Percentiles rank a stretch among this genome's conserved stretches.
phyloP scores from a whole-genome alignment of 1,284 basidiomycete species.

The Cutaneotrichosporon sp. region DNA sequence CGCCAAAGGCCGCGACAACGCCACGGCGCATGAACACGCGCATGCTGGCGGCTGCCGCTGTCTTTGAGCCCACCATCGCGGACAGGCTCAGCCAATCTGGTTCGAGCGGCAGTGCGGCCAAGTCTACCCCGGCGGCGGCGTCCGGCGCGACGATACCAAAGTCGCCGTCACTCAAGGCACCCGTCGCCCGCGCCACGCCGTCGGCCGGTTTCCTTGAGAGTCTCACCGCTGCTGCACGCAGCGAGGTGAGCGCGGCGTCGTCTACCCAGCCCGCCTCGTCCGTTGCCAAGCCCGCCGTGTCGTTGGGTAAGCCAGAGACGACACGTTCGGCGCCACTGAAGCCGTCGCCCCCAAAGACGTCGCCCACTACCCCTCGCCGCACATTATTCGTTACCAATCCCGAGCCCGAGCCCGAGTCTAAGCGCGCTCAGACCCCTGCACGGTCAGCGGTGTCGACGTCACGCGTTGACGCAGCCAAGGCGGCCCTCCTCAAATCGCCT shows the following conservation, averaged over 20 bases:
- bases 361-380: background rate
- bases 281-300: background rate
- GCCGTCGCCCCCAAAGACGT: background rate
- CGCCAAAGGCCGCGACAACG: background rate
- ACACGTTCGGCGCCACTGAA: background rate
- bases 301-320: background rate
- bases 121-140: background rate
- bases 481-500: too few species aligned
- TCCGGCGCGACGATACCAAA: background rate
- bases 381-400: slow-evolving; percentile 22
- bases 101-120: background rate
- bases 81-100: background rate
- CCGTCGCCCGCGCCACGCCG: background rate
- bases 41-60: slow-evolving; percentile 8
- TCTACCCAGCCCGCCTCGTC: too few species aligned
- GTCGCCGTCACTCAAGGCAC: background rate
- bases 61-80: slow-evolving; percentile 14
- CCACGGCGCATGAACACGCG: background rate
- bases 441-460: too few species aligned
- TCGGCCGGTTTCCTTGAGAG: background rate
- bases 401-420: slow-evolving; percentile 4
- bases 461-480: too few species aligned
- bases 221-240: background rate
- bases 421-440: too few species aligned
- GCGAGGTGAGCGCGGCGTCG: too few species aligned